phyloP scores from a whole-genome alignment of 345 rosid species.

The Aquilaria malaccensis region DNA sequence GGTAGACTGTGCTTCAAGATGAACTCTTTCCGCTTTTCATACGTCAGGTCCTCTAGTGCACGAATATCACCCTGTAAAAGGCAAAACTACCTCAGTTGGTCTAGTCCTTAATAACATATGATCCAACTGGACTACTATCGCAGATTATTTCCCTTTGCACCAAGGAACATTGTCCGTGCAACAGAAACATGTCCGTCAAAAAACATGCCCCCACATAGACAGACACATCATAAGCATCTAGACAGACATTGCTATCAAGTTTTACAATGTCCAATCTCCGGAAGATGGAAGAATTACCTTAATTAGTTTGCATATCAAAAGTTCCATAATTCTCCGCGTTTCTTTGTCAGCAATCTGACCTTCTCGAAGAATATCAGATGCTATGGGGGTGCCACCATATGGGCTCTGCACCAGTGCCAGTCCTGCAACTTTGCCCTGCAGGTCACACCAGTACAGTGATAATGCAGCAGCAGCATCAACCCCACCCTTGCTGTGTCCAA shows the following conservation, averaged over 20 bases:
- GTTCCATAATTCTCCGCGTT: constrained; percentile 58
- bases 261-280: neutral
- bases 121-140: too few relatives aligned
- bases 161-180: too few relatives aligned
- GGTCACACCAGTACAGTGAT: constrained; percentile 42
- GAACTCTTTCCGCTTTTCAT: constrained; percentile 50
- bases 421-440: constrained; percentile 63
- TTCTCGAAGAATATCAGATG: constrained; percentile 62
- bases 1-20: constrained; percentile 53
- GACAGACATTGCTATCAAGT: too few relatives aligned
- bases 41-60: constrained; percentile 62
- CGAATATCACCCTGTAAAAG: constrained; percentile 51
- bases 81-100: too few relatives aligned
- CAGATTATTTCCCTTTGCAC: too few relatives aligned
- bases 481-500: constrained; percentile 78
- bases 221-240: too few relatives aligned
- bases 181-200: too few relatives aligned
- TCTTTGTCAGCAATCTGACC: constrained; percentile 70
- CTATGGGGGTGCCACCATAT: constrained; percentile 59
- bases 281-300: constrained; percentile 33
- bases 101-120: too few relatives aligned
- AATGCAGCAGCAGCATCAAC: constrained; percentile 79
- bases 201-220: too few relatives aligned
- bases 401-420: constrained; percentile 71
- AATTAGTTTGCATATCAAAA: constrained; percentile 56